Evolutionary conservation across 352 stramenopile species (phyloP).

Genomic region (Phytophthora niederhauseri): DNA sequence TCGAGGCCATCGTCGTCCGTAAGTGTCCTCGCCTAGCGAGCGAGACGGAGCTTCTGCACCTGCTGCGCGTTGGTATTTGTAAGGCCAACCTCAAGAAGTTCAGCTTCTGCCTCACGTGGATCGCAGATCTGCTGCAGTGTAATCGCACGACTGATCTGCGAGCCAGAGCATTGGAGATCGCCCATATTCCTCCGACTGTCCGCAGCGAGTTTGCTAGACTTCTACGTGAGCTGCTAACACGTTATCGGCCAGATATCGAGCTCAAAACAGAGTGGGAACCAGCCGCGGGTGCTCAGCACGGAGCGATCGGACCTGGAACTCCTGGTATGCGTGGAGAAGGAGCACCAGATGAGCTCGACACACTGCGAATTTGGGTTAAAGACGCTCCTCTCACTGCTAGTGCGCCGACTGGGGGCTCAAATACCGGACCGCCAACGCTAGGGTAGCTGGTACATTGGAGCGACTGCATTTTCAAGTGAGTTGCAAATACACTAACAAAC

Average conservation of each 20-base stretch:
- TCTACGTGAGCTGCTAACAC: constrained; percentile 57
- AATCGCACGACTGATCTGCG: constrained; percentile 67
- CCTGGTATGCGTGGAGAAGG: constrained; percentile 23
- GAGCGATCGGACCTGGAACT: constrained; percentile 20
- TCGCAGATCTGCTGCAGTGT: constrained; percentile 72
- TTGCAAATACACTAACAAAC: constrained; percentile 25
- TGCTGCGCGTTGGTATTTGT: constrained; percentile 77
- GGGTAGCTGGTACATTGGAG: constrained; percentile 14
- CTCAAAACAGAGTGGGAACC: constrained; percentile 76
- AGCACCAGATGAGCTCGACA: constrained; percentile 55
- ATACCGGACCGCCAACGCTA: constrained; percentile 20
- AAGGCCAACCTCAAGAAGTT: constrained; percentile 87
- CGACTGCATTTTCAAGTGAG: constrained; percentile 5
- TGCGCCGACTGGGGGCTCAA: constrained; percentile 6
- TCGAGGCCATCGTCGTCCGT: constrained; percentile 66
- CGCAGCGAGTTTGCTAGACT: constrained; percentile 72
- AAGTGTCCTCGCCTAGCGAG: constrained; percentile 58
- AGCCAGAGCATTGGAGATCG: constrained; percentile 72
- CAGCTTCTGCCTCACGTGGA: constrained; percentile 83
- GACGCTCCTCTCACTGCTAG: constrained; percentile 32
- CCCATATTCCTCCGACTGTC: constrained; percentile 68
- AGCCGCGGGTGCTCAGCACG: constrained; percentile 35
- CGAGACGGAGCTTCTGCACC: constrained; percentile 61
- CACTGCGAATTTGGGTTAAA: constrained; percentile 76
- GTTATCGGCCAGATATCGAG: constrained; percentile 70